A percentile compares a stretch with the other conserved stretches of the same genome.
phyloP scores from a whole-genome alignment of 768 basidiomycete species.

The Agrocybe praecox region DNA sequence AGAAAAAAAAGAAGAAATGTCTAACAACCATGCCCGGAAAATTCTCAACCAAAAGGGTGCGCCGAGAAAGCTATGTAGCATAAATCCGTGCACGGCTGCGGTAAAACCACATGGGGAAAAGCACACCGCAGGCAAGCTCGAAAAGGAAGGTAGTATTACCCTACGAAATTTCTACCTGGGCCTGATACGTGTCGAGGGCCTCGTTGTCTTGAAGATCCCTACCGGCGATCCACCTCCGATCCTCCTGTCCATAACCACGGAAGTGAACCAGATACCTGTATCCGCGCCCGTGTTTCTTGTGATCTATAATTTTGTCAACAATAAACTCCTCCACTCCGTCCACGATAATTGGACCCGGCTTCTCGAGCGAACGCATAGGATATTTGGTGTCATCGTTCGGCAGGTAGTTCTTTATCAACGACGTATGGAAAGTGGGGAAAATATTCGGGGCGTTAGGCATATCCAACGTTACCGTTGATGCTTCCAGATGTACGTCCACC shows the following conservation, averaged over 20 bases:
- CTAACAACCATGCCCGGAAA: too few species aligned
- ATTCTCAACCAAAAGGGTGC: too few species aligned
- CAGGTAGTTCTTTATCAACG: slow-evolving; percentile 22
- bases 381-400: slow-evolving; percentile 31
- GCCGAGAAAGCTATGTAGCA: too few species aligned
- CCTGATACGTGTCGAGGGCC: too few species aligned
- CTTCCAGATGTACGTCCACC: background rate
- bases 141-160: too few species aligned
- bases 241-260: slow-evolving; percentile 23
- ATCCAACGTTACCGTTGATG: slow-evolving; percentile 24
- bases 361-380: slow-evolving; percentile 21
- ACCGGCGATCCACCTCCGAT: slow-evolving; percentile 30
- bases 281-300: slow-evolving; percentile 18
- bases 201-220: slow-evolving; percentile 23
- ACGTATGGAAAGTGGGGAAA: slow-evolving; percentile 37
- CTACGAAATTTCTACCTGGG: too few species aligned
- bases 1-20: too few species aligned
- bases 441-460: slow-evolving; percentile 18
- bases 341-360: slow-evolving; percentile 22
- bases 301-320: slow-evolving; percentile 26
- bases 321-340: slow-evolving; percentile 23
- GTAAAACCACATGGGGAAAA: too few species aligned
- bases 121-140: too few species aligned
- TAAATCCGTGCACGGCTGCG: too few species aligned
- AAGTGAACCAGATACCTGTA: slow-evolving; percentile 31